Percentiles rank a stretch among this genome's conserved stretches.
Conservation (phyloP, 2,329 filamentous ascomycete genomes). For the Pleomassaria siparia region DNA sequence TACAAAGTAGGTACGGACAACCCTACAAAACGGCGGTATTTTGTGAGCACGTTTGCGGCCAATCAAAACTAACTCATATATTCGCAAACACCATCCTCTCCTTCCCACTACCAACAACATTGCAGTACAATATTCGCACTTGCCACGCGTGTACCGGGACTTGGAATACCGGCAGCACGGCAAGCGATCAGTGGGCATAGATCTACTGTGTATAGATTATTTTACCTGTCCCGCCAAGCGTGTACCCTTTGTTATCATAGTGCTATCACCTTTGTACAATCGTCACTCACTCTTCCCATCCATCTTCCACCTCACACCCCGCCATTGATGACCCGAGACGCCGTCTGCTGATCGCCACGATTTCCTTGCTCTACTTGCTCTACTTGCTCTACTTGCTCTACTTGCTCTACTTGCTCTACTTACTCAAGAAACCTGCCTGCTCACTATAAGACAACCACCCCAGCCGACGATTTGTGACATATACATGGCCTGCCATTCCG, state of each 20-base stretch:
- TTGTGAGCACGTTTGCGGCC: too few species aligned
- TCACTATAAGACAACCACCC: not conserved
- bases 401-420: too few species aligned
- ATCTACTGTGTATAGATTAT: too few species aligned
- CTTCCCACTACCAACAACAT: too few species aligned
- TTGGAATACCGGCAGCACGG: not conserved
- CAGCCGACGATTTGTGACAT: not conserved
- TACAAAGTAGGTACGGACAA: too few species aligned
- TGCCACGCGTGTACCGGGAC: not conserved
- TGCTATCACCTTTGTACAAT: not conserved
- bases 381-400: too few species aligned
- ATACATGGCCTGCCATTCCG: conserved; percentile 1
- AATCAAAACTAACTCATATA: too few species aligned
- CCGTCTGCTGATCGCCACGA: not conserved
- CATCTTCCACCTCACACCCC: not conserved
- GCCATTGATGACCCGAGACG: not conserved
- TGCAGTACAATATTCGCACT: too few species aligned
- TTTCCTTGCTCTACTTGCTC: too few species aligned
- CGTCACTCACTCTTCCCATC: not conserved
- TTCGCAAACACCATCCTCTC: too few species aligned
- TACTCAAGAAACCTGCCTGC: not conserved
- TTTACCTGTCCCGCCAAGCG: conserved; percentile 2
- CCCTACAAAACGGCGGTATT: too few species aligned
- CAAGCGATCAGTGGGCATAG: not conserved
- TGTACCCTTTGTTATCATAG: not conserved